Conservation (phyloP, 2,329 filamentous ascomycete genomes). For the Cyanodermella asteris region DNA sequence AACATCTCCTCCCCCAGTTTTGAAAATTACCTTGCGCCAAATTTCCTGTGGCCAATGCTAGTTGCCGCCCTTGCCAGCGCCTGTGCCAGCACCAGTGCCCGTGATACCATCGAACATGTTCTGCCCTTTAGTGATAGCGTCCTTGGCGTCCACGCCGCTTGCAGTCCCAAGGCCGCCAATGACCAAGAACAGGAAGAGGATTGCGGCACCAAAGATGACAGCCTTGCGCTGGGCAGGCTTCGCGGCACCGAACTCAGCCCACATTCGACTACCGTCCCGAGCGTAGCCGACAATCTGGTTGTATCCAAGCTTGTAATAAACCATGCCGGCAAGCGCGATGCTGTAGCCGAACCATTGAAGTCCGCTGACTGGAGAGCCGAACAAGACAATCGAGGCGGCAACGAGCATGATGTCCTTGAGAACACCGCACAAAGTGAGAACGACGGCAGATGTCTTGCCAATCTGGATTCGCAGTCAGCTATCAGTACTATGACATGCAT, state of each 20-base stretch:
- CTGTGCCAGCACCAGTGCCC: too few relatives aligned
- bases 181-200: slow-evolving; percentile 23
- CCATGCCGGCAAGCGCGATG: slow-evolving; percentile 42
- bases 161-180: slow-evolving; percentile 12
- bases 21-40: too few relatives aligned
- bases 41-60: too few relatives aligned
- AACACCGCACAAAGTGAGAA: slow-evolving; percentile 68
- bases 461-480: slow-evolving; percentile 32
- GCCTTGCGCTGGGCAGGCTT: slow-evolving; percentile 27
- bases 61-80: too few relatives aligned
- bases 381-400: slow-evolving; percentile 52
- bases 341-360: slow-evolving; percentile 61
- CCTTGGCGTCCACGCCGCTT: neutral
- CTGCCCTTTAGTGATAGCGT: neutral
- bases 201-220: slow-evolving; percentile 22
- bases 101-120: too few relatives aligned
- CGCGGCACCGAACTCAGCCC: slow-evolving; percentile 28
- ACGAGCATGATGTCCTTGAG: slow-evolving; percentile 77
- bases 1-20: too few relatives aligned
- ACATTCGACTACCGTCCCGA: slow-evolving; percentile 24
- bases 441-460: slow-evolving; percentile 67
- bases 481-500: neutral
- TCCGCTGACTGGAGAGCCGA: slow-evolving; percentile 46
- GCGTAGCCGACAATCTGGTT: slow-evolving; percentile 31
- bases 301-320: slow-evolving; percentile 46